These are phyloP conservation scores for Speleostelium caveatum DNA, from an alignment of 78 protist genomes.

Conservation along the genomic window DNA sequence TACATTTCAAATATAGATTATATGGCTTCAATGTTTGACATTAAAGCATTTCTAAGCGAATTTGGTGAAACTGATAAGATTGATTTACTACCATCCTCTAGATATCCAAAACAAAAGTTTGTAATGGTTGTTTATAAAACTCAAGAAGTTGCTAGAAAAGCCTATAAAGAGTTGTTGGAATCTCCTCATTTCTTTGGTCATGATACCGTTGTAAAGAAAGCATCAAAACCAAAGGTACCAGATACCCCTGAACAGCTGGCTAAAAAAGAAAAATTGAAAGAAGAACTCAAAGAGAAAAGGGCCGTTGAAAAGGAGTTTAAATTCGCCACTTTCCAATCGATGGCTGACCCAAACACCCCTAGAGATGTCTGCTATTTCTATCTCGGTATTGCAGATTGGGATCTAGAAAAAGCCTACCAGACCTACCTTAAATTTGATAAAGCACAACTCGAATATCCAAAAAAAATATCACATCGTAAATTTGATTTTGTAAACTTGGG, in stretches of 20 bases:
- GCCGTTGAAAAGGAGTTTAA: background rate
- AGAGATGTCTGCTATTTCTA: conserved; percentile 32
- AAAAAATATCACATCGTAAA: background rate
- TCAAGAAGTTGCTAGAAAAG: conserved; percentile 22
- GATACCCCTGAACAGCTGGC: background rate
- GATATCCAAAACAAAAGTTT: conserved; percentile 9
- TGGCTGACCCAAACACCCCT: conserved; percentile 8
- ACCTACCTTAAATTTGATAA: conserved; percentile 17
- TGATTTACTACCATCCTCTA: conserved; percentile 5
- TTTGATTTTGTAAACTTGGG: conserved; percentile 66
- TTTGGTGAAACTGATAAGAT: conserved; percentile 9
- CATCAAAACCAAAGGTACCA: background rate
- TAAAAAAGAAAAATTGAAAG: background rate
- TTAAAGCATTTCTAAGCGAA: background rate
- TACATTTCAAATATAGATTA: conserved; percentile 27
- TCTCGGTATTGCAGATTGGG: conserved; percentile 48
- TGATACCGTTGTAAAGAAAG: background rate
- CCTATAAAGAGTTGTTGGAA: background rate
- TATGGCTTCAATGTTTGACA: conserved; percentile 3
- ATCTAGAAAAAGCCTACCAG: conserved; percentile 36
- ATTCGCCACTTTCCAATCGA: background rate
- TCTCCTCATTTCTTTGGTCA: conserved; percentile 53
- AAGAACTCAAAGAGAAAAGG: conserved; percentile 28
- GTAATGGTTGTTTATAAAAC: background rate
- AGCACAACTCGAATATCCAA: conserved; percentile 12